Conservation (phyloP, 768 basidiomycete species). For the Lentinula edodes region DNA sequence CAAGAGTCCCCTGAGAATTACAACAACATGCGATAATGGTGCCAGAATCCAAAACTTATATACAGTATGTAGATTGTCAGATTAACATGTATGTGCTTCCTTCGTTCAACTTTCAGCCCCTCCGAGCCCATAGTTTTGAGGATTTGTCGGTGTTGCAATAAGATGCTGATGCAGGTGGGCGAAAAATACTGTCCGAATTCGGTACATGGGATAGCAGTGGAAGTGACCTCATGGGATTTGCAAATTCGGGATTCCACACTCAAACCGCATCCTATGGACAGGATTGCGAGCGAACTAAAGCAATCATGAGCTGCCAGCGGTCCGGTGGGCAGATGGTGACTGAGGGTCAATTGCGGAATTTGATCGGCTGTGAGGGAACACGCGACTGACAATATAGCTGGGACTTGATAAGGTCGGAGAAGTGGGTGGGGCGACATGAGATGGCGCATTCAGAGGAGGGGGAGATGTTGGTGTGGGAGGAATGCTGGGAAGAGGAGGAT, state of each 20-base stretch:
- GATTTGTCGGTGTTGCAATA: too few relatives aligned
- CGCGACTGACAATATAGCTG: constrained; percentile 4
- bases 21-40: background rate
- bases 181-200: too few relatives aligned
- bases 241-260: too few relatives aligned
- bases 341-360: background rate
- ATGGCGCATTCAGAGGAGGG: background rate
- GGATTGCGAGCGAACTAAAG: background rate
- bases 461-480: constrained; percentile 1
- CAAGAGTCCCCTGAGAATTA: too few relatives aligned
- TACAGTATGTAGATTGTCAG: background rate
- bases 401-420: background rate
- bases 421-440: background rate
- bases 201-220: too few relatives aligned
- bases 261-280: too few relatives aligned
- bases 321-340: background rate
- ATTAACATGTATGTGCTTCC: background rate
- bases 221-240: too few relatives aligned
- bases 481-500: constrained; percentile 10
- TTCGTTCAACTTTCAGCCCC: too few relatives aligned
- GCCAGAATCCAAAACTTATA: background rate
- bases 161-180: too few relatives aligned
- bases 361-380: constrained; percentile 1
- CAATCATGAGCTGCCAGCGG: background rate
- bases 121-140: too few relatives aligned